A percentile compares a stretch with the other conserved stretches of the same genome.
These are phyloP conservation scores for Plasmodiophora brassicae DNA, from an alignment of 208 protist genomes.

Conservation along the genomic window DNA sequence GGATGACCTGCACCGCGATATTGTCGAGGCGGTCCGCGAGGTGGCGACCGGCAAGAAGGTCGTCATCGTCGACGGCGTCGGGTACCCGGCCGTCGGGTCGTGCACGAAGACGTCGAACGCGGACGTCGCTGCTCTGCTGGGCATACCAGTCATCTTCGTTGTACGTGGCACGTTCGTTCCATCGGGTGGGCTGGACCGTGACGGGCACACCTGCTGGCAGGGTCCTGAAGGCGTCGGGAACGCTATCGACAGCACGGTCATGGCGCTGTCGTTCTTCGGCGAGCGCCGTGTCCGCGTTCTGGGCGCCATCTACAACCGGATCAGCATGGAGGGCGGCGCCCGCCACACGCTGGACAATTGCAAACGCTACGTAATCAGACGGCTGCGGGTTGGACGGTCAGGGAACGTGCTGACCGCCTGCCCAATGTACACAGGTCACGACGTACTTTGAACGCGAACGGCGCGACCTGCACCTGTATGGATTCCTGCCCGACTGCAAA, in stretches of 20 bases:
- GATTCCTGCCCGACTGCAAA: constrained; percentile 11
- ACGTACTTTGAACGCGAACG: background rate
- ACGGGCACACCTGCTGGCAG: background rate
- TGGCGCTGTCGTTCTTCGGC: background rate
- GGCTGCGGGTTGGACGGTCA: background rate
- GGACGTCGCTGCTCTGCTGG: background rate
- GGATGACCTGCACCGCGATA: background rate
- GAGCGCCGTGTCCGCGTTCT: background rate
- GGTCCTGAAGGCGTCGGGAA: background rate
- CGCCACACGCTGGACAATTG: background rate
- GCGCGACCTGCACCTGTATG: background rate
- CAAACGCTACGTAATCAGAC: background rate
- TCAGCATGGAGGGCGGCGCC: background rate
- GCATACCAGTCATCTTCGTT: constrained; percentile 14
- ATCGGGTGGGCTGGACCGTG: background rate
- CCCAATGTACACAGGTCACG: background rate
- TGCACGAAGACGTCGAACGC: constrained; percentile 16
- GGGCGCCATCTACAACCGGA: background rate
- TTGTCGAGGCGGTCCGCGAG: background rate
- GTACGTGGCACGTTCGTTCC: no score
- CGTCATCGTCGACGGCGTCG: constrained; percentile 25
- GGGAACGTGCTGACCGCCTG: background rate
- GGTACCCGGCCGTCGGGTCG: background rate
- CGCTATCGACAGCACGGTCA: background rate
- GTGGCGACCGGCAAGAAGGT: background rate